Evolutionary conservation across 768 basidiomycete species (phyloP).

Genomic region (Amanita molliuscula): DNA sequence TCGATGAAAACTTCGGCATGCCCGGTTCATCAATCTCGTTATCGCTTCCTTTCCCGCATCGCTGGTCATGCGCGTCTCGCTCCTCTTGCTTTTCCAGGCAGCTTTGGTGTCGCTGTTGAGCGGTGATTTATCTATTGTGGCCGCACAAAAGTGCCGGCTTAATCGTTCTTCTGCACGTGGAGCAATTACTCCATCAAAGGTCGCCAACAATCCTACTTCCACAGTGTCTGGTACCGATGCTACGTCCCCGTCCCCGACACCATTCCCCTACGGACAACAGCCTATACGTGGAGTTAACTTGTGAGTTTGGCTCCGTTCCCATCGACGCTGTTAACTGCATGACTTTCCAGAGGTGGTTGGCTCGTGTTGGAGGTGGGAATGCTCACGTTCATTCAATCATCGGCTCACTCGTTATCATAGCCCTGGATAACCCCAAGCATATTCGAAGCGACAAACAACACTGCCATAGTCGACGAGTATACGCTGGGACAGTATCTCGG

Average conservation of each 20-base stretch:
- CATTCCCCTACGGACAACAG: constrained; percentile 6
- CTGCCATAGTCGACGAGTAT: constrained; percentile 48
- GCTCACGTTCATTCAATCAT: neutral
- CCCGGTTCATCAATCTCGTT: neutral
- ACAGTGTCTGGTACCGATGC: neutral
- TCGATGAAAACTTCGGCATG: neutral
- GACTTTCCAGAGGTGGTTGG: constrained; percentile 44
- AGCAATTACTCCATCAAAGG: neutral
- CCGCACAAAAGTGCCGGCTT: constrained; percentile 4
- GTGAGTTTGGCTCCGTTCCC: constrained; percentile 25
- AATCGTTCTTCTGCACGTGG: neutral
- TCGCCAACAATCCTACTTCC: neutral
- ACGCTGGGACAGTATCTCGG: constrained; percentile 49
- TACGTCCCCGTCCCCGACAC: neutral
- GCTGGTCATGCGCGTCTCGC: neutral
- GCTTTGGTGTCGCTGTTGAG: neutral
- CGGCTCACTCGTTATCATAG: constrained; percentile 19
- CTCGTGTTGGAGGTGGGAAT: constrained; percentile 43
- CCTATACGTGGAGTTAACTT: constrained; percentile 52
- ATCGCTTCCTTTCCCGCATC: neutral
- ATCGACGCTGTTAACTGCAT: neutral
- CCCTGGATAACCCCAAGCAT: constrained; percentile 77
- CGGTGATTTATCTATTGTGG: constrained; percentile 2
- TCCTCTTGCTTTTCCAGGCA: neutral
- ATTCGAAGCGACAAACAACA: constrained; percentile 51